These are phyloP conservation scores for Tylopilus cervinicoccineus DNA, from an alignment of 768 basidiomycete species.

Conservation along the genomic window DNA sequence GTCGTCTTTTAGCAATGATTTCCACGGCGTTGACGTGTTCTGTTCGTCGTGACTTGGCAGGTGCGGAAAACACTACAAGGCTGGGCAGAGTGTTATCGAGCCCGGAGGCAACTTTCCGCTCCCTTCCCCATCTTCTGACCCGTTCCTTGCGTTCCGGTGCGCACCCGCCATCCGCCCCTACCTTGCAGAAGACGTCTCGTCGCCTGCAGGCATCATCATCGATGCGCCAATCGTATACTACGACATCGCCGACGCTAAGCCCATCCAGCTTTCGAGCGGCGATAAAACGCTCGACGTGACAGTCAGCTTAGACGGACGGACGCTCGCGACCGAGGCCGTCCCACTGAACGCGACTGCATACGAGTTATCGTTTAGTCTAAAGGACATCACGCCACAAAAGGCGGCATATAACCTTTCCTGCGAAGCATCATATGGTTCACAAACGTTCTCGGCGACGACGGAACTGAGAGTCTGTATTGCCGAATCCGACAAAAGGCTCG, in stretches of 20 bases:
- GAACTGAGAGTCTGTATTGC: slow-evolving; percentile 48
- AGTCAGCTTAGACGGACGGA: slow-evolving; percentile 43
- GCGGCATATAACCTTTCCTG: slow-evolving; percentile 29
- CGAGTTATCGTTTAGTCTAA: slow-evolving; percentile 46
- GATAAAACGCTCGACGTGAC: slow-evolving; percentile 35
- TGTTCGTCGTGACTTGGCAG: slow-evolving; percentile 22
- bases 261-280: slow-evolving; percentile 32
- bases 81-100: slow-evolving; percentile 35
- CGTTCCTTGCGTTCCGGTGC: slow-evolving; percentile 55
- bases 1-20: not conserved
- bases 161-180: slow-evolving; percentile 57
- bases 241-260: slow-evolving; percentile 41
- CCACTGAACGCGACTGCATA: slow-evolving; percentile 50
- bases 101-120: slow-evolving; percentile 50
- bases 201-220: slow-evolving; percentile 45
- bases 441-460: slow-evolving; percentile 43
- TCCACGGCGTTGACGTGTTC: not conserved
- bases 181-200: slow-evolving; percentile 47
- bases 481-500: slow-evolving; percentile 45
- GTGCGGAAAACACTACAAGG: slow-evolving; percentile 57
- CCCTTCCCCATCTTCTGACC: slow-evolving; percentile 32
- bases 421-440: slow-evolving; percentile 26
- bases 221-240: slow-evolving; percentile 48
- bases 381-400: slow-evolving; percentile 40
- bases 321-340: slow-evolving; percentile 41